Evolutionary conservation across 208 protist species (phyloP).

Genomic region (Acanthamoeba healyi): DNA sequence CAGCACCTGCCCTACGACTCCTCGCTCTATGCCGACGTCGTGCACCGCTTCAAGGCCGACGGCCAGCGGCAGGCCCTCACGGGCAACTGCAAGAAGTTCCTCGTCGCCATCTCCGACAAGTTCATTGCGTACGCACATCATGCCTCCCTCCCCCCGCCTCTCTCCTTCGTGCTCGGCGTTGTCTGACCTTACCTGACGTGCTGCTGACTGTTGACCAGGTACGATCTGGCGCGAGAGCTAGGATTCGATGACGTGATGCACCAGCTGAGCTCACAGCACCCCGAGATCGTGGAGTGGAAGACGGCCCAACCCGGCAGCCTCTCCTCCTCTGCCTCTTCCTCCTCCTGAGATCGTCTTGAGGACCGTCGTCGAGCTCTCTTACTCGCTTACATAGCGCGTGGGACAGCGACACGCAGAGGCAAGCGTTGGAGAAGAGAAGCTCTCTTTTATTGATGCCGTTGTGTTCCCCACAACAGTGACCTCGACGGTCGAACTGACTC

Average conservation of each 20-base stretch:
- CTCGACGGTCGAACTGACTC: too few species aligned
- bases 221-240: background rate
- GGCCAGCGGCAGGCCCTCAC: background rate
- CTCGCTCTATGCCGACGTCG: constrained; percentile 6
- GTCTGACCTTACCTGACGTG: too few species aligned
- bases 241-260: background rate
- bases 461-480: too few species aligned
- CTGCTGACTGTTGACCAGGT: too few species aligned
- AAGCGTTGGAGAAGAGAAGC: too few species aligned
- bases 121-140: constrained; percentile 44
- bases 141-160: too few species aligned
- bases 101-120: background rate
- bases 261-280: background rate
- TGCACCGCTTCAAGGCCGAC: background rate
- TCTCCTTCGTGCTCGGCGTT: too few species aligned
- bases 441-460: too few species aligned
- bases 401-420: too few species aligned
- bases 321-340: background rate
- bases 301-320: background rate
- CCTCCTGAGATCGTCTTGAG: too few species aligned
- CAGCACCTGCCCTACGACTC: constrained; percentile 31
- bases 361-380: too few species aligned
- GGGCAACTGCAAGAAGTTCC: constrained; percentile 15
- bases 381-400: too few species aligned
- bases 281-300: constrained; percentile 9